phyloP scores from a whole-genome alignment of 345 rosid genomes.

The Lenwebbia sp. region DNA sequence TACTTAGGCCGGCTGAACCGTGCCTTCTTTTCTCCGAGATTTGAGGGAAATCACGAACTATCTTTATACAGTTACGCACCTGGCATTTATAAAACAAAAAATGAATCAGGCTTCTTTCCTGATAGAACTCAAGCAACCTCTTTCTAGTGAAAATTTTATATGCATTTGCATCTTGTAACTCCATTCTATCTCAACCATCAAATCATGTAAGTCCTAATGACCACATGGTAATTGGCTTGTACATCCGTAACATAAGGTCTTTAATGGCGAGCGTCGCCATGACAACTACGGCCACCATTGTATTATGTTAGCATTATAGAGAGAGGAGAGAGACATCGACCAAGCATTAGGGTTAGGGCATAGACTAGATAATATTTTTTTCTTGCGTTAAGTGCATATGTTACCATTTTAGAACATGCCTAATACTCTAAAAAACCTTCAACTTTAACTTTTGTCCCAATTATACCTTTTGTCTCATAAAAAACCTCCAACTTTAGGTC shows the following conservation, averaged over 20 bases:
- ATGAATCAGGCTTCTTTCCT: not conserved
- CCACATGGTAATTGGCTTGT: not conserved
- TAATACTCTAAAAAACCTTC: too few species aligned
- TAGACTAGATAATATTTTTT: too few species aligned
- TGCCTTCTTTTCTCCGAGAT: not conserved
- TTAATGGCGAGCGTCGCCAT: not conserved
- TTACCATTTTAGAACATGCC: too few species aligned
- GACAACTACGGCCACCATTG: too few species aligned
- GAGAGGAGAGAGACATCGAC: too few species aligned
- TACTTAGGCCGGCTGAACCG: not conserved
- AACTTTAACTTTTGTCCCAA: too few species aligned
- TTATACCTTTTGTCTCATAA: too few species aligned
- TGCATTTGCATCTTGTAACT: not conserved
- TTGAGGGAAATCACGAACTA: not conserved
- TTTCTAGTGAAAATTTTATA: not conserved
- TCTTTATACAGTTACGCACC: not conserved
- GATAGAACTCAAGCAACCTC: not conserved
- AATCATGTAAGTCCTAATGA: rapidly evolving
- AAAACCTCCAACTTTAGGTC: too few species aligned
- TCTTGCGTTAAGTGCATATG: too few species aligned
- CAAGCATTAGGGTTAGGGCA: too few species aligned
- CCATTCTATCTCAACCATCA: rapidly evolving
- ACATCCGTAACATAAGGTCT: not conserved
- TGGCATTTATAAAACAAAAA: not conserved
- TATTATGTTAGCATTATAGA: too few species aligned